Percentiles rank a stretch among this genome's conserved stretches.
Evolutionary conservation across 202 grass and related monocot species (phyloP).

Genomic region (Setaria italica): DNA sequence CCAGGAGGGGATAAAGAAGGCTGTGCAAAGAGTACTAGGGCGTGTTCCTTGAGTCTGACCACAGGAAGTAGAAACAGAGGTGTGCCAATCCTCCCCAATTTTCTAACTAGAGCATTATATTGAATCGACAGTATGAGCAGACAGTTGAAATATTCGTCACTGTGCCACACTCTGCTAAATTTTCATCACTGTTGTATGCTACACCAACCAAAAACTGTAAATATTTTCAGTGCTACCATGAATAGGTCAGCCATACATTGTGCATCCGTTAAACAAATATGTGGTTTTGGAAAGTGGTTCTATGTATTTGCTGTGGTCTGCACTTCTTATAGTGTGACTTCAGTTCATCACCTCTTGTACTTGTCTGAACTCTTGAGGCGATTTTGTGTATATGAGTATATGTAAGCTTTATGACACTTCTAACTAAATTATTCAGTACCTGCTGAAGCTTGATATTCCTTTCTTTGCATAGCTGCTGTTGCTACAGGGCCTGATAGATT

Average conservation of each 20-base stretch:
- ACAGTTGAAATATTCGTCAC: background rate
- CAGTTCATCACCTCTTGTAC: background rate
- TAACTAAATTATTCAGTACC: background rate
- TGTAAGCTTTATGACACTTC: background rate
- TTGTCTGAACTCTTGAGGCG: slow-evolving; percentile 23
- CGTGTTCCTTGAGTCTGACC: slow-evolving; percentile 72
- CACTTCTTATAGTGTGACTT: background rate
- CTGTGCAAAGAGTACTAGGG: slow-evolving; percentile 78
- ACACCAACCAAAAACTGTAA: slow-evolving; percentile 29
- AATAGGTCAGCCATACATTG: background rate
- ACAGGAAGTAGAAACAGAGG: background rate
- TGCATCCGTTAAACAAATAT: background rate
- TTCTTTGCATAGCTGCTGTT: slow-evolving; percentile 18
- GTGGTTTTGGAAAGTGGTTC: background rate
- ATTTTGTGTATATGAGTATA: slow-evolving; percentile 17
- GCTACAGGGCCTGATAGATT: background rate
- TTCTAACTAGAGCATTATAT: slow-evolving; percentile 43
- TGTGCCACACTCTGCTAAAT: background rate
- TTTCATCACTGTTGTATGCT: background rate
- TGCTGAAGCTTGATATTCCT: background rate
- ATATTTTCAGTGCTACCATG: slow-evolving; percentile 7
- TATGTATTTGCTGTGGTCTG: background rate
- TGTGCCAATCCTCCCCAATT: slow-evolving; percentile 14
- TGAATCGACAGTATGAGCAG: background rate
- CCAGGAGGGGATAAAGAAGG: slow-evolving; percentile 87